Percentiles rank a stretch among this genome's conserved stretches.
phyloP scores from a whole-genome alignment of 345 rosid genomes.

The Dipteronia dyeriana region DNA sequence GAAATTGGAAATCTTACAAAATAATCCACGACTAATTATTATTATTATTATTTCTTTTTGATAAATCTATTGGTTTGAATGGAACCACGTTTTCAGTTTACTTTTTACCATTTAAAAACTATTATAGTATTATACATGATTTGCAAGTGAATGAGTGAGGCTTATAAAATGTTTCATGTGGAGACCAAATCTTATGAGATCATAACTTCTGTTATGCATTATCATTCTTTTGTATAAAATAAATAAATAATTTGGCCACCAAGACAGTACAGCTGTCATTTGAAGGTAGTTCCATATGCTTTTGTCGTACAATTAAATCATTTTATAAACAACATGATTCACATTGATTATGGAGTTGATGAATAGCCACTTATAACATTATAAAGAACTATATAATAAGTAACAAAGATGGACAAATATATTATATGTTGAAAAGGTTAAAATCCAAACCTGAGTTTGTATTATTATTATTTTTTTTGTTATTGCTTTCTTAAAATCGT shows the following conservation, averaged over 20 bases:
- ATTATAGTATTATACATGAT: neutral
- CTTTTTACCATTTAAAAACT: neutral
- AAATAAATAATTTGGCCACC: neutral
- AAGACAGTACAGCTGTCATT: neutral
- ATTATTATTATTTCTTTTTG: no score
- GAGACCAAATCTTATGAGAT: neutral
- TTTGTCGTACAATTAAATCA: no score
- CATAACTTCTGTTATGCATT: no score
- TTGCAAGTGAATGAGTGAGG: neutral
- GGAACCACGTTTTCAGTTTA: neutral
- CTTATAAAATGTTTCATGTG: neutral
- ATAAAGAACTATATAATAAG: neutral
- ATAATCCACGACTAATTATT: no score
- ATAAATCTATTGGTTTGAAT: neutral
- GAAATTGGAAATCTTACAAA: no score
- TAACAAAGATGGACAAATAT: neutral
- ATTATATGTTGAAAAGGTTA: neutral
- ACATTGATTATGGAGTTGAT: no score
- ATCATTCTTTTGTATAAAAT: neutral
- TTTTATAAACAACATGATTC: no score
- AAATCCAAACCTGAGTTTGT: neutral
- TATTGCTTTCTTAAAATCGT: no score
- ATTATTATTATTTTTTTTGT: no score
- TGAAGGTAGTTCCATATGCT: slow-evolving; percentile 4
- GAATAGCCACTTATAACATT: no score